phyloP scores from a whole-genome alignment of 345 rosid genomes.

The Ceriops decandra region DNA sequence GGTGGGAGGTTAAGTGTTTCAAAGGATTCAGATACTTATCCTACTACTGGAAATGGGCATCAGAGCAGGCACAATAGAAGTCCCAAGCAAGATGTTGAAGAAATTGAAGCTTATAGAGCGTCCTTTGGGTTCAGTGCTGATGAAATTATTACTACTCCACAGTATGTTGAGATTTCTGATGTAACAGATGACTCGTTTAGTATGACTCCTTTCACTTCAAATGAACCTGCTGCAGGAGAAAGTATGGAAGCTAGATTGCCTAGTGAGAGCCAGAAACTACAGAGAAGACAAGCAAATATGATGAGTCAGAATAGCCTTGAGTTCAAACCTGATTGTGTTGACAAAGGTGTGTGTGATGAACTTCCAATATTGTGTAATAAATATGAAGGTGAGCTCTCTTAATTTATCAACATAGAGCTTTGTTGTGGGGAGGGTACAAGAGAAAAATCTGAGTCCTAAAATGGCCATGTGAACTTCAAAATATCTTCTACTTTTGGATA shows the following conservation, averaged over 20 bases:
- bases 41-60: conserved; percentile 47
- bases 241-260: conserved; percentile 23
- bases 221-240: conserved; percentile 33
- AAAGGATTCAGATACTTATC: conserved; percentile 72
- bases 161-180: conserved; percentile 81
- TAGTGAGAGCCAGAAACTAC: conserved; percentile 36
- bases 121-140: conserved; percentile 98
- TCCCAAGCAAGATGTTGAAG: conserved; percentile 87
- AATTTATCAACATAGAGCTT: neutral
- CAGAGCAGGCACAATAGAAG: conserved; percentile 68
- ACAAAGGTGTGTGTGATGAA: conserved; percentile 30
- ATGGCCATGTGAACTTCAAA: conserved; percentile 4
- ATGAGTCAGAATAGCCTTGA: conserved; percentile 34
- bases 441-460: neutral
- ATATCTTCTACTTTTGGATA: too few relatives aligned
- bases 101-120: conserved; percentile 89
- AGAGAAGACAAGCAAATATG: conserved; percentile 34
- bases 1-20: conserved; percentile 95
- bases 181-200: conserved; percentile 72
- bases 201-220: conserved; percentile 55
- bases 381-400: conserved; percentile 54
- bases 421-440: neutral
- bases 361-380: conserved; percentile 35
- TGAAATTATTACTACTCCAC: conserved; percentile 70
- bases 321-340: conserved; percentile 42